phyloP scores from a whole-genome alignment of 306 rosid genomes.

The Medicago lupulina region DNA sequence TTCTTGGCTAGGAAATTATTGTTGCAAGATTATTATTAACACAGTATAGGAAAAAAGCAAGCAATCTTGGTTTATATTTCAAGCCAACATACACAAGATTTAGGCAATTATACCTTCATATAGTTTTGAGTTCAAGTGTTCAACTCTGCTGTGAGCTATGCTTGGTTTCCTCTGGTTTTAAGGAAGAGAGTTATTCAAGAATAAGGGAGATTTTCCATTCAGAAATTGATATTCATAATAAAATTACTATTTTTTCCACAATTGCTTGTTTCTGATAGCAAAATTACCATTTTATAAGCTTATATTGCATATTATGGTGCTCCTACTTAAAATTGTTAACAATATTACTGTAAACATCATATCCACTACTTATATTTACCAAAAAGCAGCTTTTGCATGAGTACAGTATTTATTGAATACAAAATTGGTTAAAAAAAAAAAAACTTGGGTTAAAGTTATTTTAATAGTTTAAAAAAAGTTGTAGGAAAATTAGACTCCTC shows the following conservation, averaged over 20 bases:
- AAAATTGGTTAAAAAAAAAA: too few relatives aligned
- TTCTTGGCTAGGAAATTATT: slow-evolving; percentile 33
- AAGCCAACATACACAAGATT: not conserved
- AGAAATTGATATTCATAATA: not conserved
- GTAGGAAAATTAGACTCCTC: too few relatives aligned
- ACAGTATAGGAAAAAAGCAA: slow-evolving; percentile 3
- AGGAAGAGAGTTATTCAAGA: not conserved
- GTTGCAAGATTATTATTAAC: slow-evolving; percentile 9
- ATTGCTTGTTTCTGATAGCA: too few relatives aligned
- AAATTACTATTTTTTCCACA: too few relatives aligned
- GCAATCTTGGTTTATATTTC: slow-evolving; percentile 10
- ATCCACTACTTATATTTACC: too few relatives aligned
- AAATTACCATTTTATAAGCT: not conserved
- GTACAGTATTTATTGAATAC: too few relatives aligned
- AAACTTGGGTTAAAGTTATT: too few relatives aligned
- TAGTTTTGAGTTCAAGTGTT: slow-evolving; percentile 1
- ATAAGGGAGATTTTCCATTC: not conserved
- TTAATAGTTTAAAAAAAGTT: too few relatives aligned
- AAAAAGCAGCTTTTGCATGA: too few relatives aligned
- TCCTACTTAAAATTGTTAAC: too few relatives aligned
- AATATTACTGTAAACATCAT: too few relatives aligned
- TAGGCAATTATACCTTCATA: slow-evolving; percentile 25
- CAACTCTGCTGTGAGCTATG: not conserved
- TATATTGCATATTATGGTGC: not conserved
- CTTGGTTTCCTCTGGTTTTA: too few relatives aligned